Evolutionary conservation across 2,329 filamentous ascomycete genomes (phyloP), one percentile per base, ranked within the genome.

Genomic region (Scedosporium minutisporum): DNA sequence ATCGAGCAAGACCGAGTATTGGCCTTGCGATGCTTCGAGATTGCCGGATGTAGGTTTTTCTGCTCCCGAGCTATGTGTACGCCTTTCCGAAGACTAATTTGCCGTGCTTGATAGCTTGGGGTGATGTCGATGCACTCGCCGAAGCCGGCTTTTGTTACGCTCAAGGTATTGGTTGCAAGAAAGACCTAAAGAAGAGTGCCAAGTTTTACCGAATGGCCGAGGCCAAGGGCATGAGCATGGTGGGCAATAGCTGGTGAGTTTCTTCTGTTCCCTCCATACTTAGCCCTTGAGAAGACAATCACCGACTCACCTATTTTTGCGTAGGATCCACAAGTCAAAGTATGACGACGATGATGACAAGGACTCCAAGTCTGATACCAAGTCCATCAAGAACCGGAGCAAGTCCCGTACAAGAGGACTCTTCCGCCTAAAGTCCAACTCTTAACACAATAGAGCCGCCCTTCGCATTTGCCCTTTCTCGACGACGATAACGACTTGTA

Each of bases 81-180:
- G 5, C n/a, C 1, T 48, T 48, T 48, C 44, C 21, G n/a, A 18
- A n/a, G 44, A 48, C 38, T 44, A 14, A 12, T 38, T 18, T 46
- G n/a, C 7, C 16, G 16, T n/a, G 6, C 68, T 62, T 66, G 64
- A 66, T 68, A 88, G 86, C 84, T 66, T 99, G 95, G 95, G 95
- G 95, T 41, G 95, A 99, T 76, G 87, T 89, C 5, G 95, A 99
- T 76, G 95, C 95, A 23, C 81, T 99, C 64, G 89, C 92, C 6
- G 95, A 99, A 76, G 91, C 95, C 6, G 95, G 93, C 16, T 97
- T 95, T 75, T 99, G 93, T 77, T 99, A 97, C 71, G 91, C 92
- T 0, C 87, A 97, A 72, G 95, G 93, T 7, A 80, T 96, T 61
- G 95, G 95, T 4, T 96, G 90, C 73, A 96, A 95, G 80, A 99